Conservation (phyloP, 345 rosid species). For the Eucalyptus sp. region DNA sequence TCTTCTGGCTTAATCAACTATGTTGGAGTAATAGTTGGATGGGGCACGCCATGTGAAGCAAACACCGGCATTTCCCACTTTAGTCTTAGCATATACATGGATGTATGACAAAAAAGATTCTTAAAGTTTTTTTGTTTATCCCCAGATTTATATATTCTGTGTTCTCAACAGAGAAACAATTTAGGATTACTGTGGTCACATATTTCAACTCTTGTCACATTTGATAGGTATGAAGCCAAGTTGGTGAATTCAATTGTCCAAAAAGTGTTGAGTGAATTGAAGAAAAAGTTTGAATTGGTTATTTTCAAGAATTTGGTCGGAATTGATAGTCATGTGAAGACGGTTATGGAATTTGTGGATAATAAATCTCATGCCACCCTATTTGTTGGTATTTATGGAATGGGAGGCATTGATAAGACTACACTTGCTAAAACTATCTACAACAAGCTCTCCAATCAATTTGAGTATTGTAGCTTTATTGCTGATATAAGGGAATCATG, state of each 20-base stretch:
- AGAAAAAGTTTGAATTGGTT: neutral
- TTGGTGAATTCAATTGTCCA: neutral
- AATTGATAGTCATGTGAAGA: neutral
- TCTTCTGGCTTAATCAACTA: neutral
- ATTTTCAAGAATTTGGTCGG: neutral
- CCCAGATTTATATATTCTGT: neutral
- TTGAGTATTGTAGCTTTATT: neutral
- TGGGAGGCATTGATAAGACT: neutral
- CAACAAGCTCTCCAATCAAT: neutral
- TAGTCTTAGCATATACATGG: neutral
- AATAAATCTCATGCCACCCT: neutral
- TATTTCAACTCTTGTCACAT: neutral
- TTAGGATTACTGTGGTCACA: neutral
- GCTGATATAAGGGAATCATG: neutral
- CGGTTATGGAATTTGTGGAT: neutral
- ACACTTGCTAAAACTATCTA: accelerated
- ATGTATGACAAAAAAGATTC: neutral
- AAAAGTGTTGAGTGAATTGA: neutral
- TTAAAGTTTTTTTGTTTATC: neutral
- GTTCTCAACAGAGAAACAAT: neutral
- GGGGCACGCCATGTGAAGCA: neutral
- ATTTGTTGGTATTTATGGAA: neutral
- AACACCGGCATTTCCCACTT: neutral
- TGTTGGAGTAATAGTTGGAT: neutral
- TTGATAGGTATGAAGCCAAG: neutral